These are phyloP conservation scores for Closterium sp. DNA, from an alignment of 139 green algal species.

Conservation along the genomic window DNA sequence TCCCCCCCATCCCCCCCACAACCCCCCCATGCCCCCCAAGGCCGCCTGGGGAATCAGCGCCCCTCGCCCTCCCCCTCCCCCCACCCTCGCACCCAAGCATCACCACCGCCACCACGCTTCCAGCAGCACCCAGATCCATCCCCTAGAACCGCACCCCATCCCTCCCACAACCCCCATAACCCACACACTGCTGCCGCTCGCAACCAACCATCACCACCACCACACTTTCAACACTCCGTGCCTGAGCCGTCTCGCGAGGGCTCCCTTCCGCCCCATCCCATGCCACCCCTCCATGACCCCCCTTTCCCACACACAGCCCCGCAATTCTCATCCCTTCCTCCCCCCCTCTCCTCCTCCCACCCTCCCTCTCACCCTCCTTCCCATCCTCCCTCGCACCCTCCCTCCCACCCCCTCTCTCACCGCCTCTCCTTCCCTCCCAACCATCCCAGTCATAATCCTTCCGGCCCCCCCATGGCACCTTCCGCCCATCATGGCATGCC, in stretches of 20 bases:
- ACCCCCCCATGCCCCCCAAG: no score
- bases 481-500: neutral
- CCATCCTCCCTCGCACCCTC: neutral
- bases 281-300: neutral
- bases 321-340: neutral
- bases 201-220: neutral
- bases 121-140: no score
- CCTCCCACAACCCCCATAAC: neutral
- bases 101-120: no score
- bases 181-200: neutral
- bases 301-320: neutral
- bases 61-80: no score
- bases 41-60: no score
- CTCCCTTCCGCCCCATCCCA: neutral
- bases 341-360: neutral
- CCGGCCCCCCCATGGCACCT: neutral
- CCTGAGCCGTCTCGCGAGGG: neutral
- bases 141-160: neutral
- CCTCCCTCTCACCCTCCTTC: neutral
- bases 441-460: neutral
- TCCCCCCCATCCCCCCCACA: neutral
- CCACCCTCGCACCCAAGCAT: no score
- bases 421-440: neutral
- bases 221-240: neutral
- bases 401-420: neutral